phyloP scores from a whole-genome alignment of 2,329 filamentous ascomycete genomes.

The Fonsecaea nubica region DNA sequence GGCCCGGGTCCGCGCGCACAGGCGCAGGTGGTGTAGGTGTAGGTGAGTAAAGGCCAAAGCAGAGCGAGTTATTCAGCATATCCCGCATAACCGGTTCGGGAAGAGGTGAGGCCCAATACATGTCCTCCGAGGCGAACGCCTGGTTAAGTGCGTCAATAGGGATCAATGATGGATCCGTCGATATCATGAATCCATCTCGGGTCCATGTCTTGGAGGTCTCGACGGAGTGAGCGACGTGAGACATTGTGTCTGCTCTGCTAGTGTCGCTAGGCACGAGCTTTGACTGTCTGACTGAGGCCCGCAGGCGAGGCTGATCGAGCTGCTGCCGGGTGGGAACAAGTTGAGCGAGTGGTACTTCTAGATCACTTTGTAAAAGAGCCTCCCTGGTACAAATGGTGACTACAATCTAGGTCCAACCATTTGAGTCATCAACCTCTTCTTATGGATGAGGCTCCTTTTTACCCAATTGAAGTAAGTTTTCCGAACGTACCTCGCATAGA shows the following conservation, averaged over 20 bases:
- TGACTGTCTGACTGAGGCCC: background rate
- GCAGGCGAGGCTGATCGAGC: background rate
- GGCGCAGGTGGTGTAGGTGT: conserved; percentile 22
- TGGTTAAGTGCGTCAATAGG: conserved; percentile 62
- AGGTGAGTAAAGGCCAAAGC: conserved; percentile 62
- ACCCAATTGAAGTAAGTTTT: background rate
- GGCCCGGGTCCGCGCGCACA: background rate
- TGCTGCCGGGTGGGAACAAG: background rate
- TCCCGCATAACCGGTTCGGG: conserved; percentile 57
- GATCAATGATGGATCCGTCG: conserved; percentile 64
- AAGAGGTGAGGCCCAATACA: conserved; percentile 67
- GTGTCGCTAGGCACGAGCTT: background rate
- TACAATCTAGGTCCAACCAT: background rate
- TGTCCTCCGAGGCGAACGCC: conserved; percentile 62
- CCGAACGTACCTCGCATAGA: background rate
- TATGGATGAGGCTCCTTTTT: background rate
- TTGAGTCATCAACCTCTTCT: background rate
- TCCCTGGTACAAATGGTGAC: too few relatives aligned
- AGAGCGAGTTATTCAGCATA: conserved; percentile 65
- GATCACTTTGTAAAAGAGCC: background rate
- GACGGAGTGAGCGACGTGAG: conserved; percentile 8
- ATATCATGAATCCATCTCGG: conserved; percentile 63
- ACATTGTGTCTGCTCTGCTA: conserved; percentile 4
- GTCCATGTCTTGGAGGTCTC: conserved; percentile 27
- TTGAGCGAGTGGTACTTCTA: background rate